Evolutionary conservation across 352 stramenopile genomes (phyloP).

Genomic region (Halophytophthora polymorphica): DNA sequence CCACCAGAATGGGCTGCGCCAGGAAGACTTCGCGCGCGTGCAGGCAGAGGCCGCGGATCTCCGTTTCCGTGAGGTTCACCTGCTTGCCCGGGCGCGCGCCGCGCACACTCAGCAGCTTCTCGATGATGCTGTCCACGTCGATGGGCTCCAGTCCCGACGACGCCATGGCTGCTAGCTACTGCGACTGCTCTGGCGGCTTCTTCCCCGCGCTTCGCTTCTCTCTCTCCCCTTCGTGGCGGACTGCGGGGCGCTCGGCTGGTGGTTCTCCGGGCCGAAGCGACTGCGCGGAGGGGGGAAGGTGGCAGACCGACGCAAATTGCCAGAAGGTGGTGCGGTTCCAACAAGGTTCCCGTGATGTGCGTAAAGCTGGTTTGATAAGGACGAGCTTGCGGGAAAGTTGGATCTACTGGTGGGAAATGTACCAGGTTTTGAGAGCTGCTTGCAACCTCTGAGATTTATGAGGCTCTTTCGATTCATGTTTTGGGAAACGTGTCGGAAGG

Average conservation of each 20-base stretch:
- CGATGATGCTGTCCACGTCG: conserved; percentile 86
- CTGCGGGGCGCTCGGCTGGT: too few species aligned
- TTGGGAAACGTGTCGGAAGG: too few species aligned
- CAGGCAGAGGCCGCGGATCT: conserved; percentile 98
- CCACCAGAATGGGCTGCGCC: conserved; percentile 97
- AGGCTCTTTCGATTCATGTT: too few species aligned
- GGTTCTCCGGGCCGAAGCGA: conserved; percentile 29
- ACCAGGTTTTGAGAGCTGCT: too few species aligned
- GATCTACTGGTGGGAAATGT: too few species aligned
- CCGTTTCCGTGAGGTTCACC: conserved; percentile 94
- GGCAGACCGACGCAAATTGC: too few species aligned
- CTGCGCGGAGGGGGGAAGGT: too few species aligned
- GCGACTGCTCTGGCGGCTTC: not conserved
- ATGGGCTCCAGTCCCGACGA: conserved; percentile 70
- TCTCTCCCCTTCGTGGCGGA: not conserved
- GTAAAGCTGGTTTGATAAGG: too few species aligned
- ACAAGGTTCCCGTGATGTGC: too few species aligned
- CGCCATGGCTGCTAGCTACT: conserved; percentile 21
- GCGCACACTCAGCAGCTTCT: conserved; percentile 89
- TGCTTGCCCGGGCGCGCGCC: conserved; percentile 84
- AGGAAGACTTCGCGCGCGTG: conserved; percentile 97
- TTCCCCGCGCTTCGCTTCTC: conserved; percentile 18
- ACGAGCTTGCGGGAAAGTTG: too few species aligned
- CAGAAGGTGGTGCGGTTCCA: too few species aligned
- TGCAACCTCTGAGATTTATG: too few species aligned